Evolutionary conservation across 2,329 filamentous ascomycete genomes (phyloP).

Genomic region (Beauveria sp.): DNA sequence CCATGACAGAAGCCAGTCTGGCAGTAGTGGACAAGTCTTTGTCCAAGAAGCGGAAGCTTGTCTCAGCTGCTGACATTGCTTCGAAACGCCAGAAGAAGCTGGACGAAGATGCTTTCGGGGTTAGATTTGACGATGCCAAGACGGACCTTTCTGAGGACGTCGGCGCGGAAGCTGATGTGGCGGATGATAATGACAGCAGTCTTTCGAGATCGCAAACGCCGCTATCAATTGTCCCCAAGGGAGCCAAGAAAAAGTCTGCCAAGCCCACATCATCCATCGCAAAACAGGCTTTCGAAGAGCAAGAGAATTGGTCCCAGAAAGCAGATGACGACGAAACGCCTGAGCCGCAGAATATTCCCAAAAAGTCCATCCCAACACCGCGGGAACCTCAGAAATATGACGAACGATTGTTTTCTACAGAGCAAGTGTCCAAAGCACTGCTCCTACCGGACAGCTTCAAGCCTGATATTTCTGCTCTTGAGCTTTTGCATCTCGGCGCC

Average conservation of each 20-base stretch:
- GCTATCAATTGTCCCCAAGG: constrained; percentile 20
- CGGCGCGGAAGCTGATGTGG: constrained; percentile 37
- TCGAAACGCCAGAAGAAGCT: constrained; percentile 75
- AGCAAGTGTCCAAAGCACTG: constrained; percentile 37
- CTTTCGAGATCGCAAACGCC: constrained; percentile 41
- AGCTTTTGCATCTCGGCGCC: constrained; percentile 33
- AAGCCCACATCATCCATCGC: constrained; percentile 70
- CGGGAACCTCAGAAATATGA: constrained; percentile 32
- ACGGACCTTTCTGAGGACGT: constrained; percentile 43
- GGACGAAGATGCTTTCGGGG: constrained; percentile 70
- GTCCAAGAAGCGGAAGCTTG: constrained; percentile 66
- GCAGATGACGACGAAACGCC: constrained; percentile 34
- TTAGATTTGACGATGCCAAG: constrained; percentile 47
- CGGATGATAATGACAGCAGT: constrained; percentile 40
- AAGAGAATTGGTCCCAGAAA: constrained; percentile 47
- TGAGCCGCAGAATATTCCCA: constrained; percentile 20
- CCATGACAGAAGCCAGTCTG: constrained; percentile 66
- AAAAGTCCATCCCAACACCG: constrained; percentile 6
- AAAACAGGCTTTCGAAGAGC: constrained; percentile 66
- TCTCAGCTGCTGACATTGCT: constrained; percentile 55
- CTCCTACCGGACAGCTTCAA: constrained; percentile 36
- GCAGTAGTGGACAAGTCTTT: constrained; percentile 49
- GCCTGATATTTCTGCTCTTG: constrained; percentile 38
- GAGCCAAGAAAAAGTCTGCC: constrained; percentile 41
- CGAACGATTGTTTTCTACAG: constrained; percentile 42